Evolutionary conservation across 2,329 filamentous ascomycete species (phyloP), one percentile per base, ranked within the genome.

Genomic region (Paramyrothecium sp.): DNA sequence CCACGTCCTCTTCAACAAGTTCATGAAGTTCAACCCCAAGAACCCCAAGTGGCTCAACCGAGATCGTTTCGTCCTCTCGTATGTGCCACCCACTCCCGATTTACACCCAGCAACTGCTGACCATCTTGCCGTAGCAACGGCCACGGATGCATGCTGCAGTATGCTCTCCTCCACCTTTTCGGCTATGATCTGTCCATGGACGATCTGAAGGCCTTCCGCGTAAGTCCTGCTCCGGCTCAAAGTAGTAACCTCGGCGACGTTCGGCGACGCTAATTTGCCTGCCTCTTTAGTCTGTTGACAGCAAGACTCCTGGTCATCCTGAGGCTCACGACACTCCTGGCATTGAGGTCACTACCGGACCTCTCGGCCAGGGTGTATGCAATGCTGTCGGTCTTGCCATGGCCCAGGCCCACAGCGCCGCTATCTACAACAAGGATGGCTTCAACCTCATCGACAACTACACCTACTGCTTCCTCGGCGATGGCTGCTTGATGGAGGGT

Each of bases 1-100:
- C 77, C 95, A 98, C 85, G 92, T 98, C 71, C 87, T 99, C 65
- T 99, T 91, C 83, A 96, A 97, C 87, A 96, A 95, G 79, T 96
- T 97, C 85, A 92, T 99, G 92, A 96, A 81, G 77, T 99, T 97
- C 87, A 99, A 98, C 89, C 95, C 95, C 71, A 96, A 97, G 89
- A 97, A 97, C 87, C 91, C 95, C 69, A 84, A 92, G 65, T 99
- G 93, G 93, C 72, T 95, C 70, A 98, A 98, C 87, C 89, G 95
- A 73, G 95, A 99, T 81, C 90, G 95, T 77, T 99, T 99, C 74
- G 92, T 99, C 62, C 92, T 99, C 75, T 99, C 95, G 93, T 97
- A 86, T 86, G 93, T 89, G 33, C 22, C 56, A 51, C 16, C 22
- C 22, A 13, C 34, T 48, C 49, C 8, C 38, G 38, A 19, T 19